Percentiles rank a stretch among this genome's conserved stretches.
Evolutionary conservation across 192 early-diverging fungal genomes (phyloP).

Genomic region (Radiomyces spectabilis): DNA sequence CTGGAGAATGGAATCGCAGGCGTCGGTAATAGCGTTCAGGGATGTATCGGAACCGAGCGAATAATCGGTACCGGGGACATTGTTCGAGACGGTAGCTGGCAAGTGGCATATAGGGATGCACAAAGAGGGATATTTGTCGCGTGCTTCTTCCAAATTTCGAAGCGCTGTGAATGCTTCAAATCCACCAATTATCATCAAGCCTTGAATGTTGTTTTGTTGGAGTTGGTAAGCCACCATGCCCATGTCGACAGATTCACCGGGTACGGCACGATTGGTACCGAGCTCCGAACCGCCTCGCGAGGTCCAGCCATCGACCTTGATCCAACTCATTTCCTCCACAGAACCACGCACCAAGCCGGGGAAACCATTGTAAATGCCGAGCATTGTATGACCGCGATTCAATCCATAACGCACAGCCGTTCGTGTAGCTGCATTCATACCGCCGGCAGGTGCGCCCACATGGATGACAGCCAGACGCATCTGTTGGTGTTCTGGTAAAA

Average conservation of each 20-base stretch:
- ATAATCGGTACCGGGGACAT: slow-evolving; percentile 94
- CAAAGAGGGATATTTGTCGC: slow-evolving; percentile 81
- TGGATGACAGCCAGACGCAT: slow-evolving; percentile 87
- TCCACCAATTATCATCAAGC: slow-evolving; percentile 85
- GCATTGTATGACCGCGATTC: slow-evolving; percentile 80
- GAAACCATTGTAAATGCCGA: slow-evolving; percentile 90
- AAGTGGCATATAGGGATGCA: slow-evolving; percentile 90
- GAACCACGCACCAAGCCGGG: slow-evolving; percentile 81
- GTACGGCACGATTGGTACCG: slow-evolving; percentile 91
- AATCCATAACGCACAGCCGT: slow-evolving; percentile 79
- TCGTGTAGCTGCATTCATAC: slow-evolving; percentile 94
- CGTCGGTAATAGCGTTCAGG: slow-evolving; percentile 84
- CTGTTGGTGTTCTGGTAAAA: slow-evolving; percentile 34
- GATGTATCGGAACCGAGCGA: slow-evolving; percentile 91
- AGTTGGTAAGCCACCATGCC: slow-evolving; percentile 89
- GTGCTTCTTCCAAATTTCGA: slow-evolving; percentile 60
- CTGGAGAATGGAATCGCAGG: slow-evolving; percentile 87
- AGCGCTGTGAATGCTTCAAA: slow-evolving; percentile 88
- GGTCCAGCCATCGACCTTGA: slow-evolving; percentile 86
- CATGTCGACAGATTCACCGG: slow-evolving; percentile 56
- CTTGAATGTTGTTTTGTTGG: slow-evolving; percentile 86
- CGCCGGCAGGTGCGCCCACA: slow-evolving; percentile 92
- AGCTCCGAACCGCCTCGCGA: slow-evolving; percentile 84
- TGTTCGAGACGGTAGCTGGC: slow-evolving; percentile 94
- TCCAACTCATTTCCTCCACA: slow-evolving; percentile 69